Percentiles rank a stretch among this genome's conserved stretches.
phyloP scores from a whole-genome alignment of 306 rosid species.

The Rosa multiflora region DNA sequence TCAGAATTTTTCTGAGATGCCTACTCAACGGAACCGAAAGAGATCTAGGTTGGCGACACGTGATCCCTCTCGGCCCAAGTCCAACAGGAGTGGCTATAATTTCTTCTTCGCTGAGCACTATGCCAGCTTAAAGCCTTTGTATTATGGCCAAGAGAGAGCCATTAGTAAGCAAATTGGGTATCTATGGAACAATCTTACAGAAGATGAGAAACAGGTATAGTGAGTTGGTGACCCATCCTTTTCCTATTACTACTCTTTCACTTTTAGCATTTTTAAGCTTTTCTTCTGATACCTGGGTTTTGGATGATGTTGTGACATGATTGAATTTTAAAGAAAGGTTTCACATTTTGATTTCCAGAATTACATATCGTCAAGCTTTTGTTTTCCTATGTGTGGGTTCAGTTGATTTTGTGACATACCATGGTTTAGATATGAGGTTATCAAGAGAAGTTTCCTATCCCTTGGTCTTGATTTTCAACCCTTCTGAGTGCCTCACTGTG shows the following conservation, averaged over 20 bases:
- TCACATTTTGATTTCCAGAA: not conserved
- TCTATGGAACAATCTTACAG: slow-evolving; percentile 76
- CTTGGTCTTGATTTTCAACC: slow-evolving; percentile 17
- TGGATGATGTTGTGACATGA: not conserved
- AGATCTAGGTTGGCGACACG: slow-evolving; percentile 47
- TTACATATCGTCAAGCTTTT: not conserved
- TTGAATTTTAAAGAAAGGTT: not conserved
- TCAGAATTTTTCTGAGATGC: slow-evolving; percentile 31
- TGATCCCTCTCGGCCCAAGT: slow-evolving; percentile 71
- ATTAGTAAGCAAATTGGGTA: slow-evolving; percentile 66
- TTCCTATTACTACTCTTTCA: not conserved
- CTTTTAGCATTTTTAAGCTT: not conserved
- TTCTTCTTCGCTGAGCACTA: slow-evolving; percentile 77
- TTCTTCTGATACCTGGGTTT: not conserved
- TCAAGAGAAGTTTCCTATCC: not conserved
- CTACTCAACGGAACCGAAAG: slow-evolving; percentile 42
- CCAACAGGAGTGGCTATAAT: slow-evolving; percentile 78
- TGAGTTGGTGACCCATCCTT: not conserved
- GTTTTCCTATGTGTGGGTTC: not conserved
- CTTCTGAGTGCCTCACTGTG: not conserved
- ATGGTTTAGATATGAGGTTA: not conserved
- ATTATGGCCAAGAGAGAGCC: slow-evolving; percentile 65
- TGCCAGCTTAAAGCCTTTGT: slow-evolving; percentile 64
- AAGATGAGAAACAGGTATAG: slow-evolving; percentile 70
- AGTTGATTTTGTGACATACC: not conserved